These are phyloP conservation scores for Anethum foeniculum DNA, from an alignment of 140 eudicot genomes.

Conservation along the genomic window DNA sequence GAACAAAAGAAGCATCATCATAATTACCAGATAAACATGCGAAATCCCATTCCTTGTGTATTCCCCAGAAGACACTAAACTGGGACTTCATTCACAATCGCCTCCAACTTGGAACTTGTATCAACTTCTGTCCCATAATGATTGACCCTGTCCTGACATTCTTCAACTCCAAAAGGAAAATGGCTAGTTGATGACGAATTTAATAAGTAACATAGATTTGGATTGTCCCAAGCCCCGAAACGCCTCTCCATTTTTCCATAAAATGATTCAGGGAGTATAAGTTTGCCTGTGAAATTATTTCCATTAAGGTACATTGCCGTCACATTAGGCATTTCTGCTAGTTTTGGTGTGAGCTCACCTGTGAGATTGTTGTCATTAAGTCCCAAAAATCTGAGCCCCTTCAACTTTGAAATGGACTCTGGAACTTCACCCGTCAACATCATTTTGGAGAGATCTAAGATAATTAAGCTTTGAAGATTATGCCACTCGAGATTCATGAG, in stretches of 20 bases:
- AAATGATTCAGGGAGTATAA: constrained; percentile 26
- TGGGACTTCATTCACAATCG: neutral
- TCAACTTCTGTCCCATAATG: neutral
- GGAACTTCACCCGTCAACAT: constrained; percentile 28
- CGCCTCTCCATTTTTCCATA: constrained; percentile 34
- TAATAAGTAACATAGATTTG: constrained; percentile 21
- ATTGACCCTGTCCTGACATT: constrained; percentile 12
- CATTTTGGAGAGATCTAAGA: constrained; percentile 29
- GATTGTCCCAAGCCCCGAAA: constrained; percentile 30
- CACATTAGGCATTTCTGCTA: constrained; percentile 26
- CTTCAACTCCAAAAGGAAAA: constrained; percentile 25
- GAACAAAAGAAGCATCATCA: neutral
- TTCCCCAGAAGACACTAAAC: neutral
- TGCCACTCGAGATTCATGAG: constrained; percentile 24
- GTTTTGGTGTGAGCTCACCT: constrained; percentile 22
- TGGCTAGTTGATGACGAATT: constrained; percentile 7
- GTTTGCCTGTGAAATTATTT: constrained; percentile 28
- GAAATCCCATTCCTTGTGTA: neutral
- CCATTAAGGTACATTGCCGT: constrained; percentile 27
- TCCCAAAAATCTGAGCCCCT: constrained; percentile 33
- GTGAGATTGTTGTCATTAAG: constrained; percentile 27
- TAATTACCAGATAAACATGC: neutral
- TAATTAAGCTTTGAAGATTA: constrained; percentile 18
- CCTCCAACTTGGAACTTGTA: neutral
- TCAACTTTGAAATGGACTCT: constrained; percentile 25